Evolutionary conservation across 2,329 filamentous ascomycete species (phyloP), one percentile per base, ranked within the genome.

Genomic region (Pseudocercospora macadamiae): DNA sequence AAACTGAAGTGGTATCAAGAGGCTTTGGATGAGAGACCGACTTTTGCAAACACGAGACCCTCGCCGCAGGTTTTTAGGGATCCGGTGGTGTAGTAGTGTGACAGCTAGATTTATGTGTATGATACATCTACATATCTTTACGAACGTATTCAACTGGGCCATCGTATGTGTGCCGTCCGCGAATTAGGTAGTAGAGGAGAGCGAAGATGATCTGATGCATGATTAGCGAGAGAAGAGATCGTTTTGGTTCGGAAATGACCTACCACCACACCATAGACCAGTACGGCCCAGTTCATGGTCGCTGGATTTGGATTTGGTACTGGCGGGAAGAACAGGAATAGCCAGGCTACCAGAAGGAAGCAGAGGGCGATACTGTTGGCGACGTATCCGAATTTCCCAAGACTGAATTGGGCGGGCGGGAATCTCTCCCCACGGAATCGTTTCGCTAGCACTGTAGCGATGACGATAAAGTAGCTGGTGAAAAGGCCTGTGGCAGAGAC

Each of bases 1-100:
- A 60, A 64, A 9, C 52, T 76, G 64, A 78, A 59, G 76, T 78
- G 63, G 74, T 81, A 62, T 76, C 80, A 75, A 77, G 76, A 65
- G 70, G 75, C 69, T 67, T 53, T 76, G 51, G 73, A 81, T 60
- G 75, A 75, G 21, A 72, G 78, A 0, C 75, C 79, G 63, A 77
- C 76, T 51, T 76, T 76, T 52, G 66, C 64, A 16, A 62, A 63
- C 4, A 76, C 71, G 3, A 62, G 64, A 28, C 74, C 74, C 1
- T 62, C 52, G 21, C 64, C 70, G 19, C 73, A 76, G 62, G 70
- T 63, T 10, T 72, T 75, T 37, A 70, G 63, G 30, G 74, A 76
- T 64, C 63, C 66, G 53, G 66, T 76, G 54, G 73, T 76, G 1
- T 75, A 64, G 1, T 75, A 64, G 64, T 21, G n/a, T 18, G 42